Conservation (phyloP, 1,284 basidiomycete species). For the Pseudozyma pruni region DNA sequence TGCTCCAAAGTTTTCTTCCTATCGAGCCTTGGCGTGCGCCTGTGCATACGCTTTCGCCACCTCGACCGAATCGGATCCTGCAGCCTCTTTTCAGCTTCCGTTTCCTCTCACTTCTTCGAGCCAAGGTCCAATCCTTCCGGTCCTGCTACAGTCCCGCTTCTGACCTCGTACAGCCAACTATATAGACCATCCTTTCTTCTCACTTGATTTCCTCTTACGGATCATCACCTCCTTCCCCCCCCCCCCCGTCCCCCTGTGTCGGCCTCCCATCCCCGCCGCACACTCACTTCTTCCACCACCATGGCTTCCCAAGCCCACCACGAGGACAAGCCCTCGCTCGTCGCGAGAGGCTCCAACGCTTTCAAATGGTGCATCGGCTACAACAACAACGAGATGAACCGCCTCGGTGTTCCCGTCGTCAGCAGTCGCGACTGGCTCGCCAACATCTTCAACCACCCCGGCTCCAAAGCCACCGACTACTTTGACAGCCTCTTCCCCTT, state of each 20-base stretch:
- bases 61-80: not conserved
- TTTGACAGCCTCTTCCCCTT: conserved; percentile 66
- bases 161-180: conserved; percentile 8
- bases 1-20: conserved; percentile 7
- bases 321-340: conserved; percentile 23
- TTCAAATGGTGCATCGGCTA: conserved; percentile 56
- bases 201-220: not conserved
- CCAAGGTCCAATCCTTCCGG: not conserved
- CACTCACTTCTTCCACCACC: not conserved
- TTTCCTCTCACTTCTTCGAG: not conserved
- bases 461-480: conserved; percentile 49
- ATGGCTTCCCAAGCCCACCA: conserved; percentile 27
- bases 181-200: conserved; percentile 22
- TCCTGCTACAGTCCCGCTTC: not conserved
- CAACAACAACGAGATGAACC: conserved; percentile 62
- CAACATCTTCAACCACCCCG: conserved; percentile 49
- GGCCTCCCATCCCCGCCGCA: conserved; percentile 7
- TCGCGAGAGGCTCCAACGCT: conserved; percentile 24
- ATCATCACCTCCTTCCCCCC: not conserved
- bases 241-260: conserved; percentile 5
- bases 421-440: conserved; percentile 58
- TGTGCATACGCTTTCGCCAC: conserved; percentile 2
- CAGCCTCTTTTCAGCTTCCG: not conserved
- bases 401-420: conserved; percentile 64
- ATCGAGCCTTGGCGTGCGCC: conserved; percentile 15